Base-by-base conservation (phyloP, 208 protist genomes). In the Trypanosoma avium region DNA sequence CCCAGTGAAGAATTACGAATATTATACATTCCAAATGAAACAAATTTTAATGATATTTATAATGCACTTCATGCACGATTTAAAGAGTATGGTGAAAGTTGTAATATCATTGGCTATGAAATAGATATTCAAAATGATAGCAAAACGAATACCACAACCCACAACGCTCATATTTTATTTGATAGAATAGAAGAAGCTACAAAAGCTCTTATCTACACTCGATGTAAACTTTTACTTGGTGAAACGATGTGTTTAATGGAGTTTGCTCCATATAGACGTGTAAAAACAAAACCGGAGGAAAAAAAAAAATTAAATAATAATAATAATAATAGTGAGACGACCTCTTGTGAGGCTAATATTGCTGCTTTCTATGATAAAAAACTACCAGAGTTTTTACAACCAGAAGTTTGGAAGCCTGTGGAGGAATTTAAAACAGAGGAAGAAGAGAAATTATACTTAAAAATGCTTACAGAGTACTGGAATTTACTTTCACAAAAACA, bases 391-490 rank as follows among this genome's bases (percentile, higher is more conserved):
- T 22, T 67, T 32, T 54, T 94, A 30, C 77, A 74, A 60, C 75
- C 71, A 13, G 52, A 53, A 26, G 58, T 52, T 13, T 95, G 89
- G 86, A 61, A 50, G 19, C 61, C 81, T 32, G 80, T 88, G 3
- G 13, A 62, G 10, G 15, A 42, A 5, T 95, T 95, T 33, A 52
- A 58, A 6, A 75, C 75, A 0, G 53, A 67, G 12, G 72, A 76
- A 45, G 81, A 61, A 43, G 78, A 88, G 42, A 82, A 79, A 49
- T 45, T 30, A 17, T 91, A 88, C 45, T 74, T 95, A 9, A 46
- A 67, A 29, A 24, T 69, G 53, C 71, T 95, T 47, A 90, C 81
- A 13, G 26, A 61, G 8, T 70, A 93, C 73, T 95, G 89, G 89
- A 64, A 72, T 2, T 61, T 73, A n/a, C 75, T 95, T 24, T 82